Base-by-base conservation (phyloP, 2,329 filamentous ascomycete genomes). In the Fusarium ramigenum region DNA sequence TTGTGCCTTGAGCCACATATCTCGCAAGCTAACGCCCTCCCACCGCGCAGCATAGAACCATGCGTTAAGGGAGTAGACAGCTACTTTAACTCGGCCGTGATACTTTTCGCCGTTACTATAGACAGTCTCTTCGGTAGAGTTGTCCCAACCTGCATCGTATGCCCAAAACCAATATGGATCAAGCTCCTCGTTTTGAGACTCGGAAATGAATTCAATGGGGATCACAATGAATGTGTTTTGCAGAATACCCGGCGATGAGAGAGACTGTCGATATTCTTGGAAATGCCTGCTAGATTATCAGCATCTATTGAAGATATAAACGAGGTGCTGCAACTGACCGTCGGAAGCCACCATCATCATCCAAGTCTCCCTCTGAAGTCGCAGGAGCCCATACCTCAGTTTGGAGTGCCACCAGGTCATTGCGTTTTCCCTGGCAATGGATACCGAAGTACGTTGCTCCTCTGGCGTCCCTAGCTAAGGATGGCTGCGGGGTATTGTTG, bases 361-460 rank as follows among this genome's bases (percentile, higher is more conserved):
- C 7, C 21, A 32, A n/a, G 15, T 9, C 7, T 9, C 15, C 21
- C 9, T 49, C 15, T 0, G 28, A 12, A 18, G 15, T 1, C 12
- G 0, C 21, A 1, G 28, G 2, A 32, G 46, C 46, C 21, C 28
- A 49, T 1, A 18, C 15, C 21, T 49, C 28, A 3, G 28, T 30
- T 30, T 47, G 19, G 9, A 47, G 25, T 3, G 25, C 19, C 25
- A n/a, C 4, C 3, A 49, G 19, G 0, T 30, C 28, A 6, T 12
- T 3, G 1, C 19, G 46, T n/a, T 49, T 49, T n/a, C 46, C 14
- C 19, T 49, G 19, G 28, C 28, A 30, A 49, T 49, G 14, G 9
- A 49, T 49, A 30, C 25, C 3, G 14, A 30, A 30, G 44, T 30
- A 47, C 9, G 25, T 47, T 5, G 25, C 46, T 49, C 11, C 28